Percentiles rank a stretch among this genome's conserved stretches.
Conservation (phyloP, 1,284 basidiomycete species). For the Marasmius tenuissimus region DNA sequence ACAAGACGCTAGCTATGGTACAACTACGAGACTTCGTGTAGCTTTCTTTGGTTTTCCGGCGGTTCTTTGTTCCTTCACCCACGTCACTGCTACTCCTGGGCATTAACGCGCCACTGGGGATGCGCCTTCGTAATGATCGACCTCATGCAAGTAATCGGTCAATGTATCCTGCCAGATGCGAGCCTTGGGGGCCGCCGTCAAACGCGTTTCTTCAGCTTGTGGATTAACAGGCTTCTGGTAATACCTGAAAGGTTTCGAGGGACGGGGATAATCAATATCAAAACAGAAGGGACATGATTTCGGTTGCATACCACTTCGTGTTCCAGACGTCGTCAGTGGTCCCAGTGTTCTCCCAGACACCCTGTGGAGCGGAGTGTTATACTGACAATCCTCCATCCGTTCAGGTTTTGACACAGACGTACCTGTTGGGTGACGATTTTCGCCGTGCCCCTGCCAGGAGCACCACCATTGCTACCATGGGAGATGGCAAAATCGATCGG, state of each 20-base stretch:
- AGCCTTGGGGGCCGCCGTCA: background rate
- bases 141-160: background rate
- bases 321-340: slow-evolving; percentile 4
- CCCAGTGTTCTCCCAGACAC: background rate
- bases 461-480: background rate
- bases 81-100: no score
- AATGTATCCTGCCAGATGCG: background rate
- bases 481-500: slow-evolving; percentile 1
- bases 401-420: background rate
- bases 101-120: background rate
- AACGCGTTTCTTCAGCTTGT: background rate
- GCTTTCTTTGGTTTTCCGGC: background rate
- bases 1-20: no score
- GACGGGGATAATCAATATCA: background rate
- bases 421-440: background rate
- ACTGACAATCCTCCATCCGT: no score
- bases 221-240: slow-evolving; percentile 3
- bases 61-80: background rate
- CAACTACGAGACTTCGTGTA: no score
- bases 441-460: background rate
- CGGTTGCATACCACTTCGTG: background rate
- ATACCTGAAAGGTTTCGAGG: background rate
- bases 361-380: background rate
- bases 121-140: background rate
- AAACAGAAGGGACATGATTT: background rate